phyloP scores from a whole-genome alignment of 129 eudicot genomes.

The Mikania micrantha region DNA sequence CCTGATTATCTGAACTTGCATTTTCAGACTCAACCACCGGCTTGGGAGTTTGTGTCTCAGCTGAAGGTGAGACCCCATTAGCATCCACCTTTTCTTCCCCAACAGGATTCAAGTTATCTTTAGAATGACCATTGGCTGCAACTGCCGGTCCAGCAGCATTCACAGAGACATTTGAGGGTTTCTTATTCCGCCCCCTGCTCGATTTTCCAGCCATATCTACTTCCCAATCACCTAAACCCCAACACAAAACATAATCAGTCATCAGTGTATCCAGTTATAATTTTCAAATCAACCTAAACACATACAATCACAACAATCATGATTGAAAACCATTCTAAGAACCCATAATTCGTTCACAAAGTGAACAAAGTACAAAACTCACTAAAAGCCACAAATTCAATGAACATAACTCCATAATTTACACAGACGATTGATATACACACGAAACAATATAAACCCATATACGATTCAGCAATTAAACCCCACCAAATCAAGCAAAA shows the following conservation, averaged over 20 bases:
- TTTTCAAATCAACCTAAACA: neutral
- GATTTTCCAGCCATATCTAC: conserved; percentile 86
- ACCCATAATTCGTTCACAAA: neutral
- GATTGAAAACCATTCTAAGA: neutral
- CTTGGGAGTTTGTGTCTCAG: conserved; percentile 20
- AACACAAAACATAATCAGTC: neutral
- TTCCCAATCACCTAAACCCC: conserved; percentile 27
- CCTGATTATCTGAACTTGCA: conserved; percentile 36
- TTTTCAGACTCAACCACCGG: conserved; percentile 35
- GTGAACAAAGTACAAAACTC: neutral
- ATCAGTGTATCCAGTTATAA: neutral
- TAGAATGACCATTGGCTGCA: conserved; percentile 36
- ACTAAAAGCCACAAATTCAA: neutral
- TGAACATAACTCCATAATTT: neutral
- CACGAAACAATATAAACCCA: neutral
- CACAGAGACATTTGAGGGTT: conserved; percentile 36
- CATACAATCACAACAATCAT: neutral
- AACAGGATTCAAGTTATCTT: conserved; percentile 21
- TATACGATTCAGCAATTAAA: neutral
- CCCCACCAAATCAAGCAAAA: conserved; percentile 16
- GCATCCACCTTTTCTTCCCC: conserved; percentile 31
- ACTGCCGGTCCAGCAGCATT: conserved; percentile 14
- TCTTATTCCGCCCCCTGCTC: conserved; percentile 68
- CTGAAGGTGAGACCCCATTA: conserved; percentile 41
- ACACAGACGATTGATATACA: neutral